Evolutionary conservation across 2,329 filamentous ascomycete species (phyloP).

Genomic region (Setomelanomma holmii): DNA sequence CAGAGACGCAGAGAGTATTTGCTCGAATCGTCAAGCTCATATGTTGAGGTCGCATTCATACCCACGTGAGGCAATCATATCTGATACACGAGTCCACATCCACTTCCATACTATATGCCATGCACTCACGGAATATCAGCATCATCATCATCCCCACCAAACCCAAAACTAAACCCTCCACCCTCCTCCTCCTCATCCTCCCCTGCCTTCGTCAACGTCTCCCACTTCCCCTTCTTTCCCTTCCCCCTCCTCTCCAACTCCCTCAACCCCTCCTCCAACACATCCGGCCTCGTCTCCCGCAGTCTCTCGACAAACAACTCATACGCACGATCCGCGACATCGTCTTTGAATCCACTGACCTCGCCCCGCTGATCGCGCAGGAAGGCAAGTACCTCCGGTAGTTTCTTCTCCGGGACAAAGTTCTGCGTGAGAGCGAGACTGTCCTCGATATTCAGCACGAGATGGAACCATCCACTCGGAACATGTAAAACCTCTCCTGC

Average conservation of each 20-base stretch:
- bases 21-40: background rate
- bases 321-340: slow-evolving; percentile 73
- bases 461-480: slow-evolving; percentile 94
- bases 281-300: slow-evolving; percentile 65
- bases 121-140: slow-evolving; percentile 42
- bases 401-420: slow-evolving; percentile 80
- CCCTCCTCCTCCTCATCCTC: slow-evolving; percentile 52
- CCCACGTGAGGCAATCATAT: background rate
- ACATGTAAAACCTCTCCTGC: slow-evolving; percentile 91
- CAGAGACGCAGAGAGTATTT: too few species aligned
- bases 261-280: slow-evolving; percentile 68
- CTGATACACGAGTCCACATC: background rate
- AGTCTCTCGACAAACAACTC: slow-evolving; percentile 76
- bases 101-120: background rate
- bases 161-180: slow-evolving; percentile 67
- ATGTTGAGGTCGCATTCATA: background rate
- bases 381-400: slow-evolving; percentile 79
- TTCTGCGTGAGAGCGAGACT: slow-evolving; percentile 94
- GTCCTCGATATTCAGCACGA: slow-evolving; percentile 86
- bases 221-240: slow-evolving; percentile 79
- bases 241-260: slow-evolving; percentile 71
- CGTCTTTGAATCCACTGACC: slow-evolving; percentile 81
- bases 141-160: slow-evolving; percentile 63
- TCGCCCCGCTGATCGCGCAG: slow-evolving; percentile 82
- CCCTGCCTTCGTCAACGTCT: slow-evolving; percentile 72